Evolutionary conservation across 495 filamentous ascomycete species (phyloP).

Genomic region (Daldinia grandis): DNA sequence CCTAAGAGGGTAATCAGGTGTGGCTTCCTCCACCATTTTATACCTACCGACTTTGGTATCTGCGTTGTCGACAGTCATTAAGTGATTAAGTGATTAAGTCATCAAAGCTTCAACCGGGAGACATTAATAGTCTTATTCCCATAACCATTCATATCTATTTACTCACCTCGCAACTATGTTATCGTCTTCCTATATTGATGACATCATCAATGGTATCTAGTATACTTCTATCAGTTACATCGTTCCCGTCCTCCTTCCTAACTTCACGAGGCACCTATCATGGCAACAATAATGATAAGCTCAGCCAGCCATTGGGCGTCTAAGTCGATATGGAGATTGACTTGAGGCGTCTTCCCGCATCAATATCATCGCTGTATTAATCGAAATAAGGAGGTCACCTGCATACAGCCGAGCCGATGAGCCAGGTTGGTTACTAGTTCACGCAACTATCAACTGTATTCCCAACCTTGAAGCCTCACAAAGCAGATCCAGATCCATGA

Average conservation of each 20-base stretch:
- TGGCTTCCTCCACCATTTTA: background rate
- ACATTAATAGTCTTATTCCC: background rate
- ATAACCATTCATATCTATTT: background rate
- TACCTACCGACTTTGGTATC: background rate
- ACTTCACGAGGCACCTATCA: background rate
- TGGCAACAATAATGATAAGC: constrained; percentile 9
- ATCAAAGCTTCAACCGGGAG: background rate
- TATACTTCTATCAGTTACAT: background rate
- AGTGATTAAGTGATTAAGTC: no score
- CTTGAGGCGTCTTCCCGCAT: constrained; percentile 18
- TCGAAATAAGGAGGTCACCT: background rate
- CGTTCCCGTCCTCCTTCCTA: background rate
- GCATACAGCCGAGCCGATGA: constrained; percentile 19
- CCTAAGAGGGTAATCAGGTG: background rate
- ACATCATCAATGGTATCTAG: background rate
- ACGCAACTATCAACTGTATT: constrained; percentile 10
- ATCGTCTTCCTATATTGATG: background rate
- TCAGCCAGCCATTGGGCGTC: background rate
- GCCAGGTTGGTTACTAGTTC: constrained; percentile 26
- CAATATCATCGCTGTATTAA: constrained; percentile 12
- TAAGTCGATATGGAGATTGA: constrained; percentile 1
- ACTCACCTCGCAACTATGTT: background rate
- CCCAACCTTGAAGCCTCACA: constrained; percentile 13
- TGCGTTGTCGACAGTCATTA: background rate
- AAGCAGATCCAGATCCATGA: constrained; percentile 25